These are phyloP conservation scores for Lablab purpureus DNA, from an alignment of 306 rosid genomes.

Conservation along the genomic window DNA sequence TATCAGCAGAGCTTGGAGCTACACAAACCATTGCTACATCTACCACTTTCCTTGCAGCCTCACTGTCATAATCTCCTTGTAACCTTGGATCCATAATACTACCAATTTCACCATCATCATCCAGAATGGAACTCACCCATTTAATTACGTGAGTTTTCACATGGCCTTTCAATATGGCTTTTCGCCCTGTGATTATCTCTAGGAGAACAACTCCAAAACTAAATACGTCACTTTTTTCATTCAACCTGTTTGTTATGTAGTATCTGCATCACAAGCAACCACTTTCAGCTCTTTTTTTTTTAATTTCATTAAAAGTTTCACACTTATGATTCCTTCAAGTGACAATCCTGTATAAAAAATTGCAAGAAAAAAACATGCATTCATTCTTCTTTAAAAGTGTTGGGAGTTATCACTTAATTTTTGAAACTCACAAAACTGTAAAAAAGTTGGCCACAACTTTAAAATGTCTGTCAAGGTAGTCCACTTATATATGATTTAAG, in stretches of 20 bases:
- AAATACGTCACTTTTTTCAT: slow-evolving; percentile 65
- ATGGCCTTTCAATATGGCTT: slow-evolving; percentile 26
- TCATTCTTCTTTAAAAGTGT: too few species aligned
- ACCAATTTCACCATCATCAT: slow-evolving; percentile 48
- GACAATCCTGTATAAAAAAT: too few species aligned
- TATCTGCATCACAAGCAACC: too few species aligned
- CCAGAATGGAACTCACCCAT: slow-evolving; percentile 53
- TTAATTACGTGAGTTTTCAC: slow-evolving; percentile 48
- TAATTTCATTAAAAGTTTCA: too few species aligned
- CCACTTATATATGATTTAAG: too few species aligned
- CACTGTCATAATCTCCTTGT: slow-evolving; percentile 38
- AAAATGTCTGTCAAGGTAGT: too few species aligned
- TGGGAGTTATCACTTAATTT: too few species aligned
- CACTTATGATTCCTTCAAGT: too few species aligned
- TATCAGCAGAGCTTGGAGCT: slow-evolving; percentile 18
- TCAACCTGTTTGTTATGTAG: slow-evolving; percentile 47
- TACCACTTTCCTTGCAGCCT: slow-evolving; percentile 54
- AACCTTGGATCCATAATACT: slow-evolving; percentile 56
- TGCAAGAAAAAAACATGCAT: too few species aligned
- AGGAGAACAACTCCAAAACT: slow-evolving; percentile 67
- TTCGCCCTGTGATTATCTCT: slow-evolving; percentile 58
- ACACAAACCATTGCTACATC: slow-evolving; percentile 65
- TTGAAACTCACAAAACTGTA: too few species aligned
- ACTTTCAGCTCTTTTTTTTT: too few species aligned
- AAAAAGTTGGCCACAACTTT: too few species aligned